Evolutionary conservation across 2,329 filamentous ascomycete genomes (phyloP).

Genomic region (Colletotrichum eremochloae): DNA sequence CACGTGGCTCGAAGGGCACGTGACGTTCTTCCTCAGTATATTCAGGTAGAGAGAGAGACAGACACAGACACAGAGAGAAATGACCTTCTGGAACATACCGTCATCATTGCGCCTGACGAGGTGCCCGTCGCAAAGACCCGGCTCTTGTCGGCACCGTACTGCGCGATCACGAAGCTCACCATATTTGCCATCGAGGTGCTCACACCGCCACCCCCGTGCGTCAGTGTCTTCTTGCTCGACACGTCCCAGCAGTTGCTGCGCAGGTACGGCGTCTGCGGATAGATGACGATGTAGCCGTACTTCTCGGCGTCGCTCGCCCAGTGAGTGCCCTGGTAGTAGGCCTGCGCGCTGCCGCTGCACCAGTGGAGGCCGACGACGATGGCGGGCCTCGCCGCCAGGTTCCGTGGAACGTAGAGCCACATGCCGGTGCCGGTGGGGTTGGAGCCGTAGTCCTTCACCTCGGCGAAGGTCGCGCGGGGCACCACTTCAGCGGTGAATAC

Average conservation of each 20-base stretch:
- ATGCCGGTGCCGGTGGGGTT: slow-evolving; percentile 41
- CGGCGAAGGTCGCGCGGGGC: slow-evolving; percentile 41
- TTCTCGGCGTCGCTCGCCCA: slow-evolving; percentile 68
- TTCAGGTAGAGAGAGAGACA: too few species aligned
- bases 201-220: slow-evolving; percentile 65
- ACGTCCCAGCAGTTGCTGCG: slow-evolving; percentile 70
- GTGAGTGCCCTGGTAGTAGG: slow-evolving; percentile 61
- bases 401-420: slow-evolving; percentile 53
- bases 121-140: slow-evolving; percentile 64
- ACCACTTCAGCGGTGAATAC: slow-evolving; percentile 37
- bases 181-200: slow-evolving; percentile 67
- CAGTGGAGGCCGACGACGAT: slow-evolving; percentile 70
- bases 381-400: slow-evolving; percentile 57
- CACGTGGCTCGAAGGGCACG: too few species aligned
- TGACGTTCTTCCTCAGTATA: too few species aligned
- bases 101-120: slow-evolving; percentile 68
- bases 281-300: slow-evolving; percentile 68
- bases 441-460: slow-evolving; percentile 40
- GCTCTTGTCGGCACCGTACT: slow-evolving; percentile 61
- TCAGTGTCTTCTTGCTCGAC: slow-evolving; percentile 62
- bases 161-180: slow-evolving; percentile 62
- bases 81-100: slow-evolving; percentile 41
- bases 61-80: too few species aligned
- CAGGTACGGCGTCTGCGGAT: slow-evolving; percentile 56
- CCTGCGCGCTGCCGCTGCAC: slow-evolving; percentile 67